phyloP scores from a whole-genome alignment of 805 yeast species.

The Sugiyamaella mastotermitis region DNA sequence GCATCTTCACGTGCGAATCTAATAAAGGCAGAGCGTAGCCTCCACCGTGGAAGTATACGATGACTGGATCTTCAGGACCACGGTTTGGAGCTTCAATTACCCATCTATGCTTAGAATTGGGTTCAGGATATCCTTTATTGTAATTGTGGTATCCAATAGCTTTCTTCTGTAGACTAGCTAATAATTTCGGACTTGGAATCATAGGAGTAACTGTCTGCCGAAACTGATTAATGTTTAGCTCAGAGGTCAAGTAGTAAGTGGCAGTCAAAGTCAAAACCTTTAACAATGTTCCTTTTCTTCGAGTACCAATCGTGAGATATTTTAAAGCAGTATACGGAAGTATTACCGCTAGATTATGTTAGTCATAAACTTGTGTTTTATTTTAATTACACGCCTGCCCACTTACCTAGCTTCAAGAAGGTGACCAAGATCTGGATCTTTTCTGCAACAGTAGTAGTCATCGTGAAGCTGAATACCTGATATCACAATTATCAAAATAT shows the following conservation, averaged over 20 bases:
- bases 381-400: too few species aligned
- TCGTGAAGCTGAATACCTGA: too few species aligned
- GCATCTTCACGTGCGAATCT: conserved; percentile 5
- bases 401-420: too few species aligned
- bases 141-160: conserved; percentile 2
- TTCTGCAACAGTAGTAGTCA: too few species aligned
- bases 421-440: too few species aligned
- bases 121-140: background rate
- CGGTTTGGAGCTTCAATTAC: conserved; percentile 13
- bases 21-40: conserved; percentile 12
- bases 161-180: background rate
- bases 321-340: background rate
- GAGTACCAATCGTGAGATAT: conserved; percentile 8
- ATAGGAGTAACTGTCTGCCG: conserved; percentile 5
- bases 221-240: conserved; percentile 1
- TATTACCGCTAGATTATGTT: background rate
- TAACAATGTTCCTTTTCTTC: conserved; percentile 5
- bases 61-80: conserved; percentile 14
- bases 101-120: conserved; percentile 6
- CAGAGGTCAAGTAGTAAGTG: conserved; percentile 3
- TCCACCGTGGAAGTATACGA: conserved; percentile 17
- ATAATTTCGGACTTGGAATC: conserved; percentile 1
- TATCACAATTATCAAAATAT: too few species aligned
- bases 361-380: too few species aligned
- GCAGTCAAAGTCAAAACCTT: conserved; percentile 5